These are phyloP conservation scores for Quercus gilva DNA, from an alignment of 306 rosid genomes.

Conservation along the genomic window DNA sequence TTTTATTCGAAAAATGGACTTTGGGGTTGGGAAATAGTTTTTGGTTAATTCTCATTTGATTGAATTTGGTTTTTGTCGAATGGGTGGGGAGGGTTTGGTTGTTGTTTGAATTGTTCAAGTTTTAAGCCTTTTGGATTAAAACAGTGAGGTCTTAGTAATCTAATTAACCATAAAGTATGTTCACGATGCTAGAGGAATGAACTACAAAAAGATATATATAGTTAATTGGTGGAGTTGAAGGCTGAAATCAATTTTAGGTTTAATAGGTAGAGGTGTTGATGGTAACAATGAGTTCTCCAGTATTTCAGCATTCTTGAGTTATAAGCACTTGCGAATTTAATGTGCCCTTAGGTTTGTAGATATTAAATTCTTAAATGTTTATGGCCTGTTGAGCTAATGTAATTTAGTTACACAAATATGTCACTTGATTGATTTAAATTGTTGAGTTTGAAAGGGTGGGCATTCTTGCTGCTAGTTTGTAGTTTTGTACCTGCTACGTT, in stretches of 20 bases:
- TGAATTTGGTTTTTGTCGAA: not conserved
- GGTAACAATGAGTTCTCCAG: not conserved
- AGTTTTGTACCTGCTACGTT: not conserved
- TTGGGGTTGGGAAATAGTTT: not conserved
- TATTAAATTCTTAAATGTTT: not conserved
- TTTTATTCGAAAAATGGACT: not conserved
- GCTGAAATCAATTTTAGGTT: slow-evolving; percentile 1
- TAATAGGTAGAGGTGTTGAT: not conserved
- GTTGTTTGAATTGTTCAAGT: not conserved
- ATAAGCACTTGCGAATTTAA: not conserved
- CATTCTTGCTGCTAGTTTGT: not conserved
- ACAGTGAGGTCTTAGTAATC: not conserved
- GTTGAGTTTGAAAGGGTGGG: not conserved
- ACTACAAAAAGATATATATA: not conserved
- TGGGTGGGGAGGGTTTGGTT: not conserved
- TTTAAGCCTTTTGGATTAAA: not conserved
- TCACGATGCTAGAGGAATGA: not conserved
- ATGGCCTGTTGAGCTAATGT: not conserved
- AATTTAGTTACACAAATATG: not conserved
- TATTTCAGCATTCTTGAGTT: not conserved
- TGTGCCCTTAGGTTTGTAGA: not conserved
- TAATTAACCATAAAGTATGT: not conserved
- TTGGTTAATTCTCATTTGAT: not conserved
- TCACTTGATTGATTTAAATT: not conserved
- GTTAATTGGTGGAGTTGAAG: not conserved